A percentile compares a stretch with the other conserved stretches of the same genome.
Evolutionary conservation across 371 early-diverging fungal genomes (phyloP).

Genomic region (Rhizopus sp.): DNA sequence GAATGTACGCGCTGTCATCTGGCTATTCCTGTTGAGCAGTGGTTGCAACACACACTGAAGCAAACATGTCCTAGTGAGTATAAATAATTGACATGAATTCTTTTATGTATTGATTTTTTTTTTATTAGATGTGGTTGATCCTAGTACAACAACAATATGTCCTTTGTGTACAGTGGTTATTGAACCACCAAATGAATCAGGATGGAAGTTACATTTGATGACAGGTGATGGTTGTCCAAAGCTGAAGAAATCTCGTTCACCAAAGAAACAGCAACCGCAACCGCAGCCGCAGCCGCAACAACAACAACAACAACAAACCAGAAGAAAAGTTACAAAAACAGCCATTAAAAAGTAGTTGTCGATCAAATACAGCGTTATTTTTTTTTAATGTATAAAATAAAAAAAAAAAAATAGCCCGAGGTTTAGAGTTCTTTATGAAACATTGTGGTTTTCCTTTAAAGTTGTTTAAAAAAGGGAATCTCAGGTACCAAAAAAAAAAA

Average conservation of each 20-base stretch:
- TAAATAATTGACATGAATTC: not conserved
- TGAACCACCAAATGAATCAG: slow-evolving; percentile 57
- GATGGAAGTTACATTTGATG: slow-evolving; percentile 71
- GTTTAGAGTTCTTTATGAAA: too few species aligned
- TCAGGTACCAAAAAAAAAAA: too few species aligned
- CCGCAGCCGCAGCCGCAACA: not conserved
- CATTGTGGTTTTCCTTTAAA: too few species aligned
- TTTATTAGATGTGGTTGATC: slow-evolving; percentile 18
- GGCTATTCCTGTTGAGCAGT: slow-evolving; percentile 62
- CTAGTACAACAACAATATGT: slow-evolving; percentile 50
- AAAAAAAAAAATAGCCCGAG: too few species aligned
- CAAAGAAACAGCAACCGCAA: slow-evolving; percentile 3
- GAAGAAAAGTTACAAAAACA: not conserved
- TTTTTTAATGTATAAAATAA: too few species aligned
- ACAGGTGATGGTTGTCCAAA: slow-evolving; percentile 57
- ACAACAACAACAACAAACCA: not conserved
- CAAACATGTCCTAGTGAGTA: slow-evolving; percentile 47
- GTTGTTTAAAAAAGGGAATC: too few species aligned
- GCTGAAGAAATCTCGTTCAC: slow-evolving; percentile 15
- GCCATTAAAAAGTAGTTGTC: too few species aligned
- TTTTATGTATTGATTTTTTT: slow-evolving; percentile 13
- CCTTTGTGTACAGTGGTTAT: slow-evolving; percentile 66
- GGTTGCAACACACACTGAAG: slow-evolving; percentile 55
- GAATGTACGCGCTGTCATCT: slow-evolving; percentile 69
- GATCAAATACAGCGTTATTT: too few species aligned